Base-by-base conservation (phyloP, 176 grass and related monocot genomes). In the Canna indica region DNA sequence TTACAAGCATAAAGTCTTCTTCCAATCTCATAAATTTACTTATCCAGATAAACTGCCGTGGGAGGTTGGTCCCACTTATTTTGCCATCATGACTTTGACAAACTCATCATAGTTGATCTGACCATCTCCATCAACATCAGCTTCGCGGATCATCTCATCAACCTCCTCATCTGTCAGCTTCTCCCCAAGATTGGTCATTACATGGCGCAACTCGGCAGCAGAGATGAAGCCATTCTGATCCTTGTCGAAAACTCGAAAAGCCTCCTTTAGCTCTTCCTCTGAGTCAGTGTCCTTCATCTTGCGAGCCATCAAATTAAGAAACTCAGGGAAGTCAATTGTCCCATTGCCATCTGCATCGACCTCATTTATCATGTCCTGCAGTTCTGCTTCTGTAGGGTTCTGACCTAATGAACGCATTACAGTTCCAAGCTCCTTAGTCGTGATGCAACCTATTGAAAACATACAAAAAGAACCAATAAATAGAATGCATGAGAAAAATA, bases 281-380 rank as follows among this genome's bases (percentile, higher is more conserved):
- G 58, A 60, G 58, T 60, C 58, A 4, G 58, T 60, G 27, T 60
- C 58, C 15, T 60, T 60, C 58, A 60, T 60, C 58, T 60, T 60
- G 4, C 58, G 58, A 60, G 58, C 58, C 58, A 60, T 60, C 58
- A 60, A 14, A 60, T 60, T 60, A 27, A 60, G 58, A 60, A 60
- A 60, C 58, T 60, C 58, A 31, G 58, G 58, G 15, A 60, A 60
- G 28, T 60, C 58, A 16, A 60, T 60, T 4, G 58, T 60, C 58
- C 58, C 58, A 32, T 60, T 60, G 3, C 58, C 58, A 60, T 60
- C 58, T 30, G 58, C 58, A 60, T 60, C 58, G 4, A 60, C 58
- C 28, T 60, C 58, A 31, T 60, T 60, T 60, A 60, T 60, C 58
- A 60, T 60, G 58, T 60, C 58, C 58, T 60, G 58, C 25, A 60